phyloP scores from a whole-genome alignment of 495 filamentous ascomycete genomes.

The Penicillium chermesinum region DNA sequence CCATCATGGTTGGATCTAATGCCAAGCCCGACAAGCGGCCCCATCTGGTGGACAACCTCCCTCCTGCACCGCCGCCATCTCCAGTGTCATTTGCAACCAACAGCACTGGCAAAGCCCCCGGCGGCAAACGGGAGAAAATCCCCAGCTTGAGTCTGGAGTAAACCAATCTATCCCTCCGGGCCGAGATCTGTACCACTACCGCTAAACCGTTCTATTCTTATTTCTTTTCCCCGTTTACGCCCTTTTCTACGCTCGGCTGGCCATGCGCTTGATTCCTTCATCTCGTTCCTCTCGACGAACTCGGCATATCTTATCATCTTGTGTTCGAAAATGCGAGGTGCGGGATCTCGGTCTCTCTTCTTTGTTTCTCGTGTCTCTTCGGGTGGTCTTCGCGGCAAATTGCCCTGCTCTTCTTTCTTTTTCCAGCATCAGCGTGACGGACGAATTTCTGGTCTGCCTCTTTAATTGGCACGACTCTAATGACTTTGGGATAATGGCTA shows the following conservation, averaged over 20 bases:
- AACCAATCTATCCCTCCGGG: not conserved
- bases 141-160: constrained; percentile 20
- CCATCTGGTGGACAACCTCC: constrained; percentile 34
- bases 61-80: constrained; percentile 45
- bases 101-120: constrained; percentile 8
- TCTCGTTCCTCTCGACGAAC: too few relatives aligned
- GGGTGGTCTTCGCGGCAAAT: not conserved
- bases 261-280: too few relatives aligned
- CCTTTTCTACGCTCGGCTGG: not conserved
- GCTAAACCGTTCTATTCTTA: not conserved
- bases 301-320: too few relatives aligned
- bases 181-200: not conserved
- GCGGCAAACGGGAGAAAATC: constrained; percentile 16
- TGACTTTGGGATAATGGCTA: not conserved
- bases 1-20: constrained; percentile 31
- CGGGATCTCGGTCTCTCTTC: not conserved
- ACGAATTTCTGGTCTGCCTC: not conserved
- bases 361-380: not conserved
- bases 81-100: constrained; percentile 36
- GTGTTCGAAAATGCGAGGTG: too few relatives aligned
- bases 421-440: constrained; percentile 5
- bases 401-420: not conserved
- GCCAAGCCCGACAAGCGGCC: constrained; percentile 15
- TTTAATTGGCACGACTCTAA: not conserved
- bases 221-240: not conserved